Evolutionary conservation across 2,329 filamentous ascomycete genomes (phyloP), one percentile per base, ranked within the genome.

Genomic region (Fusarium succisae): DNA sequence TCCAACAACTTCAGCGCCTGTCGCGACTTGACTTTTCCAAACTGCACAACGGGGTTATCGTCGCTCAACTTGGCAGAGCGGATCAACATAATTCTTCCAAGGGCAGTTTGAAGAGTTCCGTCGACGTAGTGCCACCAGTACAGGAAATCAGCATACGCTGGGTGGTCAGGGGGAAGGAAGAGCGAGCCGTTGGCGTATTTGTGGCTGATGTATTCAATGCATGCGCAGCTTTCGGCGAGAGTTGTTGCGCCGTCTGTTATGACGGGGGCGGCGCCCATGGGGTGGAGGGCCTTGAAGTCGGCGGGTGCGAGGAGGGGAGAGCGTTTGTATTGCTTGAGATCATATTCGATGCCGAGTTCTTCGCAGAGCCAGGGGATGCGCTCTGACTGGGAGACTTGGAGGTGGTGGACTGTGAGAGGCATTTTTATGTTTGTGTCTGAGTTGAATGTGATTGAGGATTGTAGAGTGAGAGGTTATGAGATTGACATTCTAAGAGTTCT

Each of bases 341-440:
- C 60, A 44, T 92, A 92, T 5, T 83, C 78, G 58, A 93, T 80
- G 54, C 81, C 80, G 24, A 92, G 87, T 79, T 93, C 91, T 79
- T 93, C 91, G 79, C 89, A 89, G 51, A 92, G 86, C 86, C 89
- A 92, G 76, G 88, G 82, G 58, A 92, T 85, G 45, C 91, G 89
- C 79, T 92, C 90, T 41, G 90, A 91, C 78, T 92, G 90, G 17
- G 89, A 90, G 78, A 84, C 76, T 51, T 84, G 82, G n/a, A 90
- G 86, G 74, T 90, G 88, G 76, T 90, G 87, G 26, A 89, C 73
- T 37, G 79, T 81, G 48, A 88, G 79, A 17, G 54, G n/a, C 76
- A 78, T 78, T 20, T 26, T 63, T 37, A 26, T n/a, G 17, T 37
- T 37, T 0, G 1, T 37, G 35, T 37, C 35, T 37, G 4, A 6